Base-by-base conservation (phyloP, 2,329 filamentous ascomycete genomes). In the Aspergillus spinulosporus region DNA sequence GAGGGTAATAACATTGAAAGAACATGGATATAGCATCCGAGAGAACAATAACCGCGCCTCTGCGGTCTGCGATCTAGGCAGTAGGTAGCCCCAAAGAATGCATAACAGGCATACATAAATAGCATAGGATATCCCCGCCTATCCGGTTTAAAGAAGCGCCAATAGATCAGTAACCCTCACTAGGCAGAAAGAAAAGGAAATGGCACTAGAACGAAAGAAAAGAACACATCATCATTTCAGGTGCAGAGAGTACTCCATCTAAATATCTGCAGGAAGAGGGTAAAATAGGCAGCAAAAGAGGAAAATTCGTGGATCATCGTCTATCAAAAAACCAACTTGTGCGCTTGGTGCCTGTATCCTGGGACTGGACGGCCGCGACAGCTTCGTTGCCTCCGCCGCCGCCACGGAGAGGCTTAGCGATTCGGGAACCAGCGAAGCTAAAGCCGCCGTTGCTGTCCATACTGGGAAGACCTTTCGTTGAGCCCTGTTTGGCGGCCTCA, bases 401-500 rank as follows among this genome's bases (percentile, higher is more conserved):
- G 36, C 84, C 84, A 44, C 84, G 79, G 3, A 88, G 77, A 14
- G 85, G 85, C 70, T 88, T 88, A 43, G 85, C 85, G 65, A 88
- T 87, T 59, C 85, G 74, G 8, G 82, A 76, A 49, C 78, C 79
- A 53, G 81, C 80, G 63, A 86, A 95, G 76, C 83, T 90, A 74
- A 95, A 93, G 67, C 85, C 85, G 49, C 82, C 84, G 68, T 84
- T 85, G 52, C 83, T 84, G 59, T 81, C 75, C 54, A 82, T 80
- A 46, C 86, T 84, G 63, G 85, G 84, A 54, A 97, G 84, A 52
- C 90, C 92, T 63, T 92, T 88, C 9, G 92, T 96, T 63, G 89
- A 94, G 68, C 92, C 91, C 48, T 88, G 85, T 78, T 97, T 99
- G 73, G 92, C 94, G 51, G 91, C 89, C 77, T 99, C 94, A 64